Percentiles rank a stretch among this genome's conserved stretches.
phyloP scores from a whole-genome alignment of 495 filamentous ascomycete genomes.

The Aspergillus mulundensis region DNA sequence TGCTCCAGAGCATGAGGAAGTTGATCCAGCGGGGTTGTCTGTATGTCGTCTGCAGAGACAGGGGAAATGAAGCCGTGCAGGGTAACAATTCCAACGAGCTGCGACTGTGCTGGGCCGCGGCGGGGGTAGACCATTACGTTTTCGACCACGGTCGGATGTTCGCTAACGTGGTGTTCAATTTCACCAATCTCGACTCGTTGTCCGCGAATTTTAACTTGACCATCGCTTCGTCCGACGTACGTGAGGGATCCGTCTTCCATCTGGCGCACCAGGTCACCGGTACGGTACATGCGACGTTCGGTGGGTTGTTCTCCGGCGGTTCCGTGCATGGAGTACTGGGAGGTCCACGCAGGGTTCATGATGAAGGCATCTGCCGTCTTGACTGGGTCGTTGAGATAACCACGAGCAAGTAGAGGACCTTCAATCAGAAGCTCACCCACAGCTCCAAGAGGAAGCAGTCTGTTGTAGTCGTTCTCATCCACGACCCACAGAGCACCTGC shows the following conservation, averaged over 20 bases:
- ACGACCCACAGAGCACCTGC: constrained; percentile 46
- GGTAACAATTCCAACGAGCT: constrained; percentile 10
- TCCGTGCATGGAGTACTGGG: neutral
- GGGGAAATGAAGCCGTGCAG: neutral
- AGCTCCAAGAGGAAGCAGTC: constrained; percentile 46
- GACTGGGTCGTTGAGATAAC: constrained; percentile 46
- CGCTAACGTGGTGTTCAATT: constrained; percentile 30
- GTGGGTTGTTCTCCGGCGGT: neutral
- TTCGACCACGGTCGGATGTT: constrained; percentile 6
- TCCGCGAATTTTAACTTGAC: constrained; percentile 49
- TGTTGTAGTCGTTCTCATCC: constrained; percentile 43
- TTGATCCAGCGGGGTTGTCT: neutral
- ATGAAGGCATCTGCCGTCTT: constrained; percentile 45
- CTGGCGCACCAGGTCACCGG: constrained; percentile 54
- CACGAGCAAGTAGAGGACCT: constrained; percentile 47
- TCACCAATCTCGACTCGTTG: constrained; percentile 42
- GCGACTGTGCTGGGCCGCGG: constrained; percentile 4
- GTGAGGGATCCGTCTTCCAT: constrained; percentile 37
- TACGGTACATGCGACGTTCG: constrained; percentile 48
- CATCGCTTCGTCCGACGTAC: constrained; percentile 53
- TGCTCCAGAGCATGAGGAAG: neutral
- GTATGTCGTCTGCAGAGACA: neutral
- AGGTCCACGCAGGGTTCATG: constrained; percentile 16
- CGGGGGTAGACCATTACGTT: constrained; percentile 12
- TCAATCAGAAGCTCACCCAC: constrained; percentile 56